Base-by-base conservation (phyloP, 2,329 filamentous ascomycete species). In the Exophiala viscosa region DNA sequence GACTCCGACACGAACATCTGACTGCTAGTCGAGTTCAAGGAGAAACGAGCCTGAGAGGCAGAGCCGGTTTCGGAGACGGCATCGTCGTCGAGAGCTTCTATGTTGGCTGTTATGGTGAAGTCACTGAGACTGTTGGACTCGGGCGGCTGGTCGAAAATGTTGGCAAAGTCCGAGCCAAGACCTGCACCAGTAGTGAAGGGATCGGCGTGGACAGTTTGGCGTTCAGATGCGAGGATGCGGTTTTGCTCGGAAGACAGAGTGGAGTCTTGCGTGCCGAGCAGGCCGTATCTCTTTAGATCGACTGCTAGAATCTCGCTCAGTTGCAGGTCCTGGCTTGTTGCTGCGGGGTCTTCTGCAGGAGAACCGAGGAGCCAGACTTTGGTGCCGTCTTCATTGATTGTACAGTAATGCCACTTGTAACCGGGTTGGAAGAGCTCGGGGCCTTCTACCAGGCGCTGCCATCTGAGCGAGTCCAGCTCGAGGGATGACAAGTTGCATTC, bases 351-450 rank as follows among this genome's bases (percentile, higher is more conserved):
- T 36, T 96, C 90, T 3, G 88, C 86, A 2, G 88, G 88, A 64
- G 90, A 96, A 7, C 93, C 93, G n/a, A 99, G 79, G 18, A 99
- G 77, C 91, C 93, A 99, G 6, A 90, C 93, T 67, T 95, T 96
- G 5, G 93, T 96, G 5, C 92, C 92, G 63, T 95, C 89, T 55
- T 93, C 86, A 66, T 96, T 95, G 72, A 96, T 87, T 2, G 90
- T 95, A 69, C 93, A 97, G 67, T 99, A 99, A 69, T 97, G 92
- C 93, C 93, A 99, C 54, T 92, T 84, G 69, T 93, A 97, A n/a
- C 87, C 89, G 0, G 84, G 77, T 62, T 88, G 88, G 72, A 96
- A 99, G 32, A 99, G 86, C 66, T 99, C 93, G 45, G 89, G 87
- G 3, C 93, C 93, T 65, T 96, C 92, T 1, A 92, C 93, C 14